These are phyloP conservation scores for Nemania diffusa DNA, from an alignment of 2,329 filamentous ascomycete species.

Conservation along the genomic window DNA sequence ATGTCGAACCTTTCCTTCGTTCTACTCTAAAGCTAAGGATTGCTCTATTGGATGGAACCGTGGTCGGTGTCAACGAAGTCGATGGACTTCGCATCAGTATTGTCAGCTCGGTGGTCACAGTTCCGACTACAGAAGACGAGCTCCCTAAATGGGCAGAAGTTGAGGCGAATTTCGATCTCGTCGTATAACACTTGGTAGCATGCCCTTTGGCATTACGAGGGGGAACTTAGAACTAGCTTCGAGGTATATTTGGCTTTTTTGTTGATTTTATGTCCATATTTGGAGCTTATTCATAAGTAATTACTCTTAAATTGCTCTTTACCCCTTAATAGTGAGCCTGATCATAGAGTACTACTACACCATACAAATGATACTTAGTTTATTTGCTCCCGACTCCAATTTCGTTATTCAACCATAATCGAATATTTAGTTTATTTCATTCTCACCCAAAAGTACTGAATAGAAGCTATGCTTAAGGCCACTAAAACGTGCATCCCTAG, in stretches of 20 bases:
- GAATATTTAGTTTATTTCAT: not conserved
- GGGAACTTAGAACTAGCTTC: slow-evolving; percentile 24
- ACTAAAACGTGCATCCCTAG: too few species aligned
- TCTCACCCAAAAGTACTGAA: not conserved
- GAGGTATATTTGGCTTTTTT: slow-evolving; percentile 27
- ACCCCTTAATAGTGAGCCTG: not conserved
- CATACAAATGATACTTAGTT: slow-evolving; percentile 14
- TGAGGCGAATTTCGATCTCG: slow-evolving; percentile 45
- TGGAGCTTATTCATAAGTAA: slow-evolving; percentile 1
- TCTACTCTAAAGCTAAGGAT: slow-evolving; percentile 52
- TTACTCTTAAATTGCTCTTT: slow-evolving; percentile 5
- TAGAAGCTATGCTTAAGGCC: too few species aligned
- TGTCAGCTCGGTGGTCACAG: slow-evolving; percentile 52
- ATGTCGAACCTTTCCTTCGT: slow-evolving; percentile 56
- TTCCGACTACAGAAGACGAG: slow-evolving; percentile 48
- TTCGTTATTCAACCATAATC: not conserved
- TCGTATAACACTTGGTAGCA: slow-evolving; percentile 34
- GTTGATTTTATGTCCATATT: slow-evolving; percentile 36
- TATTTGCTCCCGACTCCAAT: not conserved
- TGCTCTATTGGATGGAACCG: slow-evolving; percentile 44
- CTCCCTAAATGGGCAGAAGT: slow-evolving; percentile 54
- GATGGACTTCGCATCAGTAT: slow-evolving; percentile 52
- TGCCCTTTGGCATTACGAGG: slow-evolving; percentile 6
- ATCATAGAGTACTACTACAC: slow-evolving; percentile 2
- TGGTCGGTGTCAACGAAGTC: slow-evolving; percentile 46